phyloP scores from a whole-genome alignment of 2,329 filamentous ascomycete species.

The Claviceps arundinis region DNA sequence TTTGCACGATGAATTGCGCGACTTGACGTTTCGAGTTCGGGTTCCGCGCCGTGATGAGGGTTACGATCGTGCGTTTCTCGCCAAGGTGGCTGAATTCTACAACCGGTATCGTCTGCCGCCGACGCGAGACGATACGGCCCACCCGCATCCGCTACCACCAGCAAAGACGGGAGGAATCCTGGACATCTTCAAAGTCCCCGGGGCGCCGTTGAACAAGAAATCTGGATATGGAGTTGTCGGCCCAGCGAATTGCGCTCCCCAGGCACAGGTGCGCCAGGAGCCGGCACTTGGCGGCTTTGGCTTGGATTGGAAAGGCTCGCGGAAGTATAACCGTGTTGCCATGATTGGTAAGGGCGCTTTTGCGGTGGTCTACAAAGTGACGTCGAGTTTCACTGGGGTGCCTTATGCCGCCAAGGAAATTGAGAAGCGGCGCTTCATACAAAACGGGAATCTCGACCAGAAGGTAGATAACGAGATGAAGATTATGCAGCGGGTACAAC shows the following conservation, averaged over 20 bases:
- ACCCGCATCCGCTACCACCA: constrained; percentile 19
- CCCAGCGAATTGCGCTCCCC: constrained; percentile 6
- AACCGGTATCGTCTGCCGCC: constrained; percentile 22
- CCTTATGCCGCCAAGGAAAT: constrained; percentile 89
- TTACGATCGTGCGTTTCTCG: constrained; percentile 50
- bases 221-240: constrained; percentile 1
- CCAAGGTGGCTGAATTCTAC: constrained; percentile 59
- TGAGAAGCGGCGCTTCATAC: constrained; percentile 85
- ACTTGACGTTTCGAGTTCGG: constrained; percentile 73
- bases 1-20: constrained; percentile 34
- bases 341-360: constrained; percentile 88
- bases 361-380: constrained; percentile 83
- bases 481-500: constrained; percentile 77
- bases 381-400: constrained; percentile 68
- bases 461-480: constrained; percentile 96
- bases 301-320: constrained; percentile 70
- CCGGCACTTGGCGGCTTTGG: constrained; percentile 18
- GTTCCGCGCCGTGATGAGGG: constrained; percentile 62
- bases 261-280: constrained; percentile 15
- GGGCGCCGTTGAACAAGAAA: constrained; percentile 5
- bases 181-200: constrained; percentile 20
- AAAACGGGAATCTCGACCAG: constrained; percentile 77
- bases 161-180: constrained; percentile 31
- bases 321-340: constrained; percentile 70
- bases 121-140: constrained; percentile 34